These are phyloP conservation scores for Ustilago tritici DNA, from an alignment of 1,284 basidiomycete species.

Conservation along the genomic window DNA sequence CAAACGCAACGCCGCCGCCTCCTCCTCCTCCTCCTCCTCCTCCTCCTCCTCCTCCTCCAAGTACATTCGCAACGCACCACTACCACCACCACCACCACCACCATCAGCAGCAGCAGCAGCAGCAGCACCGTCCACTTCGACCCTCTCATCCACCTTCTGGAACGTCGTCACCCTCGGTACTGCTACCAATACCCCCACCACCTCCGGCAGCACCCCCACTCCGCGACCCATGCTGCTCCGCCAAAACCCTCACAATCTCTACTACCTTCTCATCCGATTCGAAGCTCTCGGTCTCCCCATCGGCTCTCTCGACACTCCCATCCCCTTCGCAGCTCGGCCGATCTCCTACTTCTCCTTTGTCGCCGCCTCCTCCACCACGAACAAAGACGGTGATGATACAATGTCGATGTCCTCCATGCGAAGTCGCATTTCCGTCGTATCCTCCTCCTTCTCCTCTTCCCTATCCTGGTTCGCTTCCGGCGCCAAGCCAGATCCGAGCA, in stretches of 20 bases:
- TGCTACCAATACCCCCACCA: not conserved
- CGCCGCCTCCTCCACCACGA: slow-evolving; percentile 19
- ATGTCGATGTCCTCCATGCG: slow-evolving; percentile 81
- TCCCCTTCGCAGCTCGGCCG: slow-evolving; percentile 65
- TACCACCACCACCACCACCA: not conserved
- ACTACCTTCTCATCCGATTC: slow-evolving; percentile 86
- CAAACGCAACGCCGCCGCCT: slow-evolving; percentile 15
- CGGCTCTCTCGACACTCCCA: slow-evolving; percentile 82
- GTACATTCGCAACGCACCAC: not conserved
- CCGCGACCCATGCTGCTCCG: slow-evolving; percentile 73
- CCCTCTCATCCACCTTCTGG: slow-evolving; percentile 39
- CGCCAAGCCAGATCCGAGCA: slow-evolving; percentile 73
- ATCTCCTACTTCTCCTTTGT: slow-evolving; percentile 73
- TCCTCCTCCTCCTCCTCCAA: slow-evolving; percentile 4
- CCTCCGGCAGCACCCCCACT: not conserved
- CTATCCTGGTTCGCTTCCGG: slow-evolving; percentile 43
- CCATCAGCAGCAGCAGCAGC: not conserved
- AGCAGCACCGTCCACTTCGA: not conserved
- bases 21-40: not conserved
- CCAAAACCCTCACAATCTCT: slow-evolving; percentile 84
- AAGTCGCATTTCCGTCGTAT: slow-evolving; percentile 82
- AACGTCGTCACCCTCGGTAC: slow-evolving; percentile 44
- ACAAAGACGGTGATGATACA: slow-evolving; percentile 72
- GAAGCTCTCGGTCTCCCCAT: slow-evolving; percentile 80
- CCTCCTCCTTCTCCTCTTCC: slow-evolving; percentile 73